Percentiles rank a stretch among this genome's conserved stretches.
Conservation (phyloP, 192 early-diverging fungal genomes). For the Geranomyces variabilis region DNA sequence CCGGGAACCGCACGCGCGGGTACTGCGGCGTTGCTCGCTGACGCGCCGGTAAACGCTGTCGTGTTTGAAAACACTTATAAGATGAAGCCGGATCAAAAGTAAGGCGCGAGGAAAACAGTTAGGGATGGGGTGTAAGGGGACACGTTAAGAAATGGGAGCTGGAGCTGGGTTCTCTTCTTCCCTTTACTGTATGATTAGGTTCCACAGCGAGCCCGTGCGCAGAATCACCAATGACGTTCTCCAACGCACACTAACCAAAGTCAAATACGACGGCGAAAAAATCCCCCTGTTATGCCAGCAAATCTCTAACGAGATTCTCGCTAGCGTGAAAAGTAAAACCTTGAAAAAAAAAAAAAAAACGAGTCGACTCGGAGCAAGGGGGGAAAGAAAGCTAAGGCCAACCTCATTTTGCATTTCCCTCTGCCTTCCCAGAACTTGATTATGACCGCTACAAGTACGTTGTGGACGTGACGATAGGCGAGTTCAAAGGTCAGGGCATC, state of each 20-base stretch:
- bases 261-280: constrained; percentile 58
- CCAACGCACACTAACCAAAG: constrained; percentile 46
- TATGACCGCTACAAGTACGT: constrained; percentile 63
- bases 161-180: too few relatives aligned
- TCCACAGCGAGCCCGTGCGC: constrained; percentile 43
- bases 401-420: constrained; percentile 4
- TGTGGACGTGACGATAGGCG: constrained; percentile 59
- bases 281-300: constrained; percentile 45
- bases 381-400: too few relatives aligned
- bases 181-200: constrained; percentile 35
- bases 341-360: too few relatives aligned
- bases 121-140: not conserved
- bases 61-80: constrained; percentile 65
- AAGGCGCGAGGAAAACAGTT: not conserved
- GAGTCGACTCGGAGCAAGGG: not conserved
- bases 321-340: constrained; percentile 52
- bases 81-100: constrained; percentile 61
- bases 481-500: constrained; percentile 66
- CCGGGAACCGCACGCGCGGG: too few relatives aligned
- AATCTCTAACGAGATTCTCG: constrained; percentile 61
- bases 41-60: constrained; percentile 44
- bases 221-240: constrained; percentile 48
- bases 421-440: constrained; percentile 49
- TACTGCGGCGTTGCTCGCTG: constrained; percentile 3
- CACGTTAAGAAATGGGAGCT: too few relatives aligned